Evolutionary conservation across 371 early-diverging fungal genomes (phyloP).

Genomic region (Parasitella parasitica): DNA sequence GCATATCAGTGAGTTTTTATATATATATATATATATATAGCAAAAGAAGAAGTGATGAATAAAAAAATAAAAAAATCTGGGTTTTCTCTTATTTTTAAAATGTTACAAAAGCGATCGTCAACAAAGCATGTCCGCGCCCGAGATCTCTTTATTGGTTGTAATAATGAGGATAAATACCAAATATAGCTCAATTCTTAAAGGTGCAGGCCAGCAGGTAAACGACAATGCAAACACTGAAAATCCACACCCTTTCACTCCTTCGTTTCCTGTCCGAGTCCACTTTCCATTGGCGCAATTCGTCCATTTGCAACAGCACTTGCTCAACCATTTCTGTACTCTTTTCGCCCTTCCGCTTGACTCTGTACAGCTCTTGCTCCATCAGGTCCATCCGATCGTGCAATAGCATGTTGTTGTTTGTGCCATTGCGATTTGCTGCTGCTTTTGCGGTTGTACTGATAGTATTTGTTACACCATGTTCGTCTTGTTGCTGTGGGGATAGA

Average conservation of each 20-base stretch:
- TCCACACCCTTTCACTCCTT: constrained; percentile 40
- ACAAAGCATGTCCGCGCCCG: not conserved
- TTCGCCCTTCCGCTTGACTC: constrained; percentile 29
- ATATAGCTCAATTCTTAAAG: not conserved
- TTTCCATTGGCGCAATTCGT: constrained; percentile 28
- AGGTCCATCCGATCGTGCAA: constrained; percentile 49
- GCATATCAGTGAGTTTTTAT: not conserved
- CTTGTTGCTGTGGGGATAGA: not conserved
- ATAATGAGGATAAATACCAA: no score
- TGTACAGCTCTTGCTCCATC: constrained; percentile 41
- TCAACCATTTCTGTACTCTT: constrained; percentile 32
- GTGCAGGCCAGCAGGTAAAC: not conserved
- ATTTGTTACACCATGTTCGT: not conserved
- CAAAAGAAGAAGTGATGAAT: not conserved
- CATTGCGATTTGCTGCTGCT: constrained; percentile 1
- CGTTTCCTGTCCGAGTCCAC: constrained; percentile 19
- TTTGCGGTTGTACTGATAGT: constrained; percentile 3
- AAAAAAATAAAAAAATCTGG: not conserved
- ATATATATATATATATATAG: not conserved
- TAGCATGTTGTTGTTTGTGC: constrained; percentile 29
- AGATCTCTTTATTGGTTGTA: no score
- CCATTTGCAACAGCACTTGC: constrained; percentile 28
- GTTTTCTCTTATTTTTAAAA: not conserved
- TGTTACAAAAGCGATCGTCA: not conserved
- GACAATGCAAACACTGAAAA: constrained; percentile 22